Conservation (phyloP, 2,329 filamentous ascomycete genomes). For the Ceratocystis diversiconidia region DNA sequence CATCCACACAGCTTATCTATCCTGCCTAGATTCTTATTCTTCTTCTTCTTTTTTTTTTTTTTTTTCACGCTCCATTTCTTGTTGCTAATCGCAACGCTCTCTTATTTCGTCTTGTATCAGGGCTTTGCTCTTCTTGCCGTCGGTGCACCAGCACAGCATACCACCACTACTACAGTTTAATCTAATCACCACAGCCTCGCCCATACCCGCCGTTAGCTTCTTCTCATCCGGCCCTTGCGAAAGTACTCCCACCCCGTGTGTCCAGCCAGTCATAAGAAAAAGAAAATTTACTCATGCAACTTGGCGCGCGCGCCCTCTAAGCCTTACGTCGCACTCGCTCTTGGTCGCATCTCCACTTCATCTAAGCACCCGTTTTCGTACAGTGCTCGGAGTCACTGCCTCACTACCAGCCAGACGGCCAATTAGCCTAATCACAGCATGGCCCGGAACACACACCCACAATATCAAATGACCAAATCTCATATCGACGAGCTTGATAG, state of each 20-base stretch:
- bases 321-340: background rate
- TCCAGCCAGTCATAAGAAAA: background rate
- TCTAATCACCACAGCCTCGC: background rate
- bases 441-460: background rate
- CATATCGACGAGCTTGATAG: background rate
- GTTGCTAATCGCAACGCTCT: background rate
- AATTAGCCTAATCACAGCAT: background rate
- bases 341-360: background rate
- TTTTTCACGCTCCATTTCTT: background rate
- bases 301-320: background rate
- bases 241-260: background rate
- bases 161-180: background rate
- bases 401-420: background rate
- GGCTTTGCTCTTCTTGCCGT: background rate
- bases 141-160: background rate
- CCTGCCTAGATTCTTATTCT: no score
- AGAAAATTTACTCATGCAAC: background rate
- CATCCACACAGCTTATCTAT: no score
- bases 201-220: background rate
- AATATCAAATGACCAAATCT: background rate
- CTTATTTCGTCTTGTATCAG: background rate
- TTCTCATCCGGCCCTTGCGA: background rate
- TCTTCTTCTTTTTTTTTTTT: background rate
- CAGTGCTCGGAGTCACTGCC: background rate
- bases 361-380: background rate